phyloP scores from a whole-genome alignment of 495 filamentous ascomycete genomes.

The Delitschia confertaspora region DNA sequence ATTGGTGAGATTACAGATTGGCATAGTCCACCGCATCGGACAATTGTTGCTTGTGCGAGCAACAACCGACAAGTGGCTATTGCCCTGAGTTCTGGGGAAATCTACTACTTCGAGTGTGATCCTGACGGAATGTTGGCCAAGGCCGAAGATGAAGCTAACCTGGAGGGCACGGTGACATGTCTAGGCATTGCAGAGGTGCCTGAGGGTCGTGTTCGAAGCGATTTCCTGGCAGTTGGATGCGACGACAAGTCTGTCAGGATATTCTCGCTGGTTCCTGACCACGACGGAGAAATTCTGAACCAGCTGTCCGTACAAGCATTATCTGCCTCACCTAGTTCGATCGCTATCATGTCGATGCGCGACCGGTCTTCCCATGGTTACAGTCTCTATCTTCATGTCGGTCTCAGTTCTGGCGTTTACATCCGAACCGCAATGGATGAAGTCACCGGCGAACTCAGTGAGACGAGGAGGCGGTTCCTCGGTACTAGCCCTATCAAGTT shows the following conservation, averaged over 20 bases:
- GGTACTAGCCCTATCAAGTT: conserved; percentile 81
- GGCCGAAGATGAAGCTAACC: conserved; percentile 89
- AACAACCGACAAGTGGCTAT: conserved; percentile 91
- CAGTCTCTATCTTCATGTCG: conserved; percentile 88
- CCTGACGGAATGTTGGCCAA: conserved; percentile 81
- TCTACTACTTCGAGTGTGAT: conserved; percentile 97
- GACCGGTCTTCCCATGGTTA: conserved; percentile 74
- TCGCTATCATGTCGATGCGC: conserved; percentile 91
- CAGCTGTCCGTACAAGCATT: conserved; percentile 89
- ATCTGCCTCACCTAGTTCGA: conserved; percentile 75
- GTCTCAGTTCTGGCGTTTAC: conserved; percentile 90
- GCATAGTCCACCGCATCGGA: conserved; percentile 84
- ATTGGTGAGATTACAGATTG: conserved; percentile 69
- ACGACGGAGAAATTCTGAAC: conserved; percentile 56
- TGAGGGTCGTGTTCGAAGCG: conserved; percentile 73
- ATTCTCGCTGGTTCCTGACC: conserved; percentile 79
- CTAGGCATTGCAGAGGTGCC: conserved; percentile 90
- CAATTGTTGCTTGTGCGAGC: conserved; percentile 90
- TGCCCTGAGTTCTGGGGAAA: conserved; percentile 87
- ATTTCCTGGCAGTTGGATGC: conserved; percentile 90
- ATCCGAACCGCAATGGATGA: conserved; percentile 89
- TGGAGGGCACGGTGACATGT: conserved; percentile 91
- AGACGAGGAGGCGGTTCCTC: conserved; percentile 87
- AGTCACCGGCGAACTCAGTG: conserved; percentile 84
- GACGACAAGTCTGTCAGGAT: conserved; percentile 94